Base-by-base conservation (phyloP, 2,329 filamentous ascomycete species). In the Cercospora zeina region DNA sequence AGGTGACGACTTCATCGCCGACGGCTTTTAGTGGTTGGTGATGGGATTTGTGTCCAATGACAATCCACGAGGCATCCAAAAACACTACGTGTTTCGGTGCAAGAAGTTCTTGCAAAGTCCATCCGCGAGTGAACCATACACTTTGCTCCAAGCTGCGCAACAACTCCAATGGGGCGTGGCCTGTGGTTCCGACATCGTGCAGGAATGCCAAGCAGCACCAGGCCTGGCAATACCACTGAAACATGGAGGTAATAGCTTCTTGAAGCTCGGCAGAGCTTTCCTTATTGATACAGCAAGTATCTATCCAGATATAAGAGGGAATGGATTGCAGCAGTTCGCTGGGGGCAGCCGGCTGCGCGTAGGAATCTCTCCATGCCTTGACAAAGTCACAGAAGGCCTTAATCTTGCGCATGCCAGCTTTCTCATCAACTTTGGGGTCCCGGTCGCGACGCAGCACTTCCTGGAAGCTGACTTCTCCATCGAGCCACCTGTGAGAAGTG, bases 71-170 rank as follows among this genome's bases (percentile, higher is more conserved):
- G 8, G 31, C 19, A 14, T 66, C 53, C 16, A 63, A 62, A 19
- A 68, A 70, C 1, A 67, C 45, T 2, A 67, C 51, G 9, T 6
- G 30, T 8, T 53, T 45, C 1, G 68, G 67, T 1, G 68, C 68
- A 2, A 71, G 54, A 11, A 71, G 58, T 33, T 70, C 69, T 53
- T 69, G 68, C n/a, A 70, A 49, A n/a, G 69, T 70, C 68, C 68
- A 70, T 9, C 67, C 68, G 19, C 66, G 36, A 1, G 37, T 62
- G 34, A 68, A 70, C 69, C 68, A 70, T 4, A 55, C 39, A n/a
- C 65, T 64, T n/a, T 51, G 33, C 37, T 47, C 10, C 19, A 64
- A 59, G 31, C n/a, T n/a, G 31, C 31, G 34, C 45, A 60, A 16
- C 6, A 56, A 39, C 0, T 13, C 36, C 24, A 36, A 13, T 3